Base-by-base conservation (phyloP, 768 basidiomycete genomes). In the Leucogyrophana mollusca region DNA sequence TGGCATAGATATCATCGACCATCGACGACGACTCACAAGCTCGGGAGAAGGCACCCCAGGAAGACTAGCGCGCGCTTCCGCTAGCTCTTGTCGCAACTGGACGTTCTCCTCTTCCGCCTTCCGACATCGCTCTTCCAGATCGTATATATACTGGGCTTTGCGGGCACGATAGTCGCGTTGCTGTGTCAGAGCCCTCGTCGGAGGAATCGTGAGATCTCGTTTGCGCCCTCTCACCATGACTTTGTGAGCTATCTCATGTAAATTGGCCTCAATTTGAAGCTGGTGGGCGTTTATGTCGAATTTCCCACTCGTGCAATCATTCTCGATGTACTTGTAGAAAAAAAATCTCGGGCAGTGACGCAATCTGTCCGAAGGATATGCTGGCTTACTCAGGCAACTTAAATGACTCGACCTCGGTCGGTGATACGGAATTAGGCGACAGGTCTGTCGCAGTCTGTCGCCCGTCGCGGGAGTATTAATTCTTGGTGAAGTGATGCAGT, bases 91-190 rank as follows among this genome's bases (percentile, higher is more conserved):
- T 22, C 72, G 72, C 34, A 85, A 64, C 24, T 66, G 62, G 1
- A 35, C 63, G 54, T 82, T 83, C 59, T 85, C 82, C 24, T 72
- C 74, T 53, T 85, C 82, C 10, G 72, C 70, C 24, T 59, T 66
- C n/a, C 68, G 69, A 56, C 73, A 76, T 21, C 79, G 74, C 16
- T 74, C 70, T 57, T 85, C 81, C 34, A 85, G 72, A 35, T 77
- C 77, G 4, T 73, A 62, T 39, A 83, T 59, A 62, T 83, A 79
- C 45, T 71, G 71, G 4, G 79, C 77, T 55, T 78, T 79, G 41
- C 82, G 72, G 6, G 80, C 82, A 16, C 82, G 76, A 57, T 83
- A 85, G 61, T 82, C 82, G 9, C 82, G 74, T 58, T 85, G 82
- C 53, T 82, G 79, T 38, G 76, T 69, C 22, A 85, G 72, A 34